Conservation (phyloP, 768 basidiomycete species). For the Pisolithus sp. region DNA sequence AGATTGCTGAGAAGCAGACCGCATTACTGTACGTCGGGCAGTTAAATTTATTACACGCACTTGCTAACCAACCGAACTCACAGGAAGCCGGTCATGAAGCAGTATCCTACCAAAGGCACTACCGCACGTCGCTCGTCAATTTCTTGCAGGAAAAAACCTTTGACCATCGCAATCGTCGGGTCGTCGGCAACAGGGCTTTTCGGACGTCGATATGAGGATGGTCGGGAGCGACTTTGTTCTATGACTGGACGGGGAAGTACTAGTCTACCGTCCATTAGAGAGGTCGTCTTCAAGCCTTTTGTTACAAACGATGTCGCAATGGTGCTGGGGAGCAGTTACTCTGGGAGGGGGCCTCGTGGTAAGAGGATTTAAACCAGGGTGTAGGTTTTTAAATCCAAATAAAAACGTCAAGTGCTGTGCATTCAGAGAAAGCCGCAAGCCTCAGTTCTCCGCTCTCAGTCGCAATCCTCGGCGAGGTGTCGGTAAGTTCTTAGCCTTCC, state of each 20-base stretch:
- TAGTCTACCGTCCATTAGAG: background rate
- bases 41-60: background rate
- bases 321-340: background rate
- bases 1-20: conserved; percentile 71
- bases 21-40: conserved; percentile 42
- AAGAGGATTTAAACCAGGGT: background rate
- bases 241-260: conserved; percentile 5
- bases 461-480: background rate
- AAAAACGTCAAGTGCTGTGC: background rate
- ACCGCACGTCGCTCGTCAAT: conserved; percentile 30
- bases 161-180: conserved; percentile 1
- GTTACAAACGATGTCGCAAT: background rate
- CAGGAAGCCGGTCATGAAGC: conserved; percentile 80
- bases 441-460: background rate
- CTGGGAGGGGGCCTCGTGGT: background rate
- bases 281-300: background rate
- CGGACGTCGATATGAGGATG: background rate
- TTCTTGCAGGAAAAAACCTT: conserved; percentile 17
- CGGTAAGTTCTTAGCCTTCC: conserved; percentile 3
- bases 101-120: conserved; percentile 54
- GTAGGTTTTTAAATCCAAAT: background rate
- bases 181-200: background rate
- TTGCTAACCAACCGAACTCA: conserved; percentile 27
- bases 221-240: background rate
- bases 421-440: background rate